Base-by-base conservation (phyloP, 1,139 yeast genomes). In the Yamadazyma friedrichii region DNA sequence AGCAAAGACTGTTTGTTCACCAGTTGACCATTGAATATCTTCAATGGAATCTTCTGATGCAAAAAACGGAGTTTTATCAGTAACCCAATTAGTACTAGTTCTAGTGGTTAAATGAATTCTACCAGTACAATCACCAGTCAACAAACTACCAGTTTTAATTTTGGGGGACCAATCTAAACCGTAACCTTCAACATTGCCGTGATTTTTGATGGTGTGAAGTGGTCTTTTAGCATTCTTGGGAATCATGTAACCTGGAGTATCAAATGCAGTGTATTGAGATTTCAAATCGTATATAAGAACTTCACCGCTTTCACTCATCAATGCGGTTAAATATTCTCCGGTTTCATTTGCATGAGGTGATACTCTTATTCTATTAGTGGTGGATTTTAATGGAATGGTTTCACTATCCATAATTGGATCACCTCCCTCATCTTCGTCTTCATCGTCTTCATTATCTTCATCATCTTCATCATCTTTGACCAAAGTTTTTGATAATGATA, bases 111-210 rank as follows among this genome's bases (percentile, higher is more conserved):
- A 71, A 62, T 78, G 86, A 32, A 89, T 76, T 57, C 94, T 75
- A 40, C 98, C 98, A 27, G 85, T 70, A 51, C 88, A 73, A 59
- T 93, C 99, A 54, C 99, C 99, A 2, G 95, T 78, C 46, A 93
- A 71, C 46, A 93, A 68, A 2, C 93, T 79, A 20, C 98, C 98
- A 8, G 89, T 80, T 48, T 75, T 77, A 48, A 83, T 77, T 48
- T 84, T 67, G 27, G 97, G 96, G 3, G 96, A 88, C 99, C 99
- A 93, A 64, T 91, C 98, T 40, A 94, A 64, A 15, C 96, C 99
- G 58, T 89, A 93, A 24, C 99, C 98, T 69, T 93, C 99, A 15
- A 88, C 95, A 54, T 84, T 84, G n/a, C 97, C 96, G 59, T 93
- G 99, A 49, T 71, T 76, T 55, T 80, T 78, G 46, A 94, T 73